Base-by-base conservation (phyloP, 345 rosid genomes). In the Eucalyptus cloeziana region DNA sequence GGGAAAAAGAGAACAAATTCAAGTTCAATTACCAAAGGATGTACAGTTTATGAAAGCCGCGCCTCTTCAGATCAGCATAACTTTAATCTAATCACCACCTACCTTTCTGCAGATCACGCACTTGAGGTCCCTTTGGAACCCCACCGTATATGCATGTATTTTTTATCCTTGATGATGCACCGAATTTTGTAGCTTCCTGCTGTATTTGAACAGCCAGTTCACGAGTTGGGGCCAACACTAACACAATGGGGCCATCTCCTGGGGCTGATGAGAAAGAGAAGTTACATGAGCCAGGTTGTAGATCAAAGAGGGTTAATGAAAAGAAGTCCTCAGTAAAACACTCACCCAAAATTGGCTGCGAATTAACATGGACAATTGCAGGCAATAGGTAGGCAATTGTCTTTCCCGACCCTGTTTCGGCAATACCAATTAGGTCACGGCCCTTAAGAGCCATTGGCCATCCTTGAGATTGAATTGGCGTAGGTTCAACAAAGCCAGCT, bases 61-160 rank as follows among this genome's bases (percentile, higher is more conserved):
- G 90, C 88, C 60, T 90, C 89, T 88, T 91, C 86, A 88, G 88
- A 94, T 86, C 90, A 90, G 91, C 91, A 87, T 92, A 87, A 88
- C 90, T 89, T 91, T 87, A 91, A 90, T 90, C 86, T 89, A 89
- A 89, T 90, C 87, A 92, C 90, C 90, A 87, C 93, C 92, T 88
- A 98, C 99, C 99, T 96, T 98, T 98, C 94, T 97, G 99, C 89
- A 98, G 96, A 95, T 98, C 99, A 93, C 99, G 99, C 89, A 98
- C 98, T 93, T 98, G 99, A 91, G 99, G 99, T 91, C 99, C 99
- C 93, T 98, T 98, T 12, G 99, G 99, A 91, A 98, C 99, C 90
- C 99, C 99, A 90, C 99, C 99, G 87, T 98, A 98, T 86, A 97
- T 93, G 93, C 99, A 97, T 52, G 99, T 97, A 91, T 91, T 97